Conservation (phyloP, 331 rosid species). For the Spiraea crenata region DNA sequence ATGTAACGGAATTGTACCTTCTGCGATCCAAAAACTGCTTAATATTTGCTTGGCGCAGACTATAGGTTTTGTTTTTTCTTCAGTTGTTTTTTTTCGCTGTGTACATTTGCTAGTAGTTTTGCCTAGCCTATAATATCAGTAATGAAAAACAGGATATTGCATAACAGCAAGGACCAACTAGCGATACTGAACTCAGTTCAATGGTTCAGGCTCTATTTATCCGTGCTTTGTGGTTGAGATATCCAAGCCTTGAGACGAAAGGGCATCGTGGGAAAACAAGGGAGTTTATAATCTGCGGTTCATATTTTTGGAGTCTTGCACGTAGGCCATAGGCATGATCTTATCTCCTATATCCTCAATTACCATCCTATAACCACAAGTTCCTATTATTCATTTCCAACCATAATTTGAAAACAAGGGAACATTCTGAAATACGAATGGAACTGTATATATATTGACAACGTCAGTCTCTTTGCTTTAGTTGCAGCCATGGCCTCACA, state of each 20-base stretch:
- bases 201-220: not conserved
- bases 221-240: not conserved
- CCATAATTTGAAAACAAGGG: constrained; percentile 22
- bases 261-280: constrained; percentile 33
- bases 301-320: constrained; percentile 30
- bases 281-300: constrained; percentile 48
- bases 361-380: constrained; percentile 62
- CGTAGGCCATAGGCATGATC: constrained; percentile 40
- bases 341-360: constrained; percentile 55
- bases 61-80: constrained; percentile 11
- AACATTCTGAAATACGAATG: not conserved
- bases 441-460: not conserved
- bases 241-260: not conserved
- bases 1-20: constrained; percentile 8
- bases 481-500: constrained; percentile 84
- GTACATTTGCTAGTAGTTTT: not conserved
- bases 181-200: not conserved
- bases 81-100: constrained; percentile 15
- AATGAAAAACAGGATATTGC: not conserved
- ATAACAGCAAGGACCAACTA: not conserved
- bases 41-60: constrained; percentile 21
- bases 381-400: constrained; percentile 34
- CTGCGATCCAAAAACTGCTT: constrained; percentile 18
- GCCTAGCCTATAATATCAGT: not conserved
- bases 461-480: constrained; percentile 19